Percentiles rank a stretch among this genome's conserved stretches.
These are phyloP conservation scores for Leucocoprinus birnbaumii DNA, from an alignment of 768 basidiomycete genomes.

Conservation along the genomic window DNA sequence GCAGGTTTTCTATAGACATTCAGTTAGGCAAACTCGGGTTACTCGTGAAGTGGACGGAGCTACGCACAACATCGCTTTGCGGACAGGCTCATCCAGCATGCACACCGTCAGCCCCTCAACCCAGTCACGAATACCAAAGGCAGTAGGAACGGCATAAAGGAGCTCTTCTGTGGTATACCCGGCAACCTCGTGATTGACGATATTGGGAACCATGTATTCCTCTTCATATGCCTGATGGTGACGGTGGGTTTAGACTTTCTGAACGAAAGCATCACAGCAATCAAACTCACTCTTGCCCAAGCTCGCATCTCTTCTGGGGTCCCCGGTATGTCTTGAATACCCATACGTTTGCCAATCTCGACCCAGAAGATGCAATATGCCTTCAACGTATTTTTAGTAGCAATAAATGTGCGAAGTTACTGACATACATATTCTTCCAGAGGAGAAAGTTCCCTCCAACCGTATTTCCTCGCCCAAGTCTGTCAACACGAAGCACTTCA, in stretches of 20 bases:
- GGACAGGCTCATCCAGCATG: slow-evolving; percentile 39
- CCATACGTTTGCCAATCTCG: slow-evolving; percentile 45
- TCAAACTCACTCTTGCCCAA: slow-evolving; percentile 35
- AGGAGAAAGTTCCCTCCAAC: slow-evolving; percentile 26
- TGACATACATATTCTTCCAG: slow-evolving; percentile 28
- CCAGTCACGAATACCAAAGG: slow-evolving; percentile 35
- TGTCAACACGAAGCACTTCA: background rate
- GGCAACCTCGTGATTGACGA: slow-evolving; percentile 38
- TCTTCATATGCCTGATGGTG: slow-evolving; percentile 36
- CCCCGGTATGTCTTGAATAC: slow-evolving; percentile 43
- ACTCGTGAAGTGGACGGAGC: background rate
- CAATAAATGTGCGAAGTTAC: too few relatives aligned
- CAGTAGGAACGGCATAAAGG: slow-evolving; percentile 31
- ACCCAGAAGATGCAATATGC: slow-evolving; percentile 41
- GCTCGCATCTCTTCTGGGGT: slow-evolving; percentile 30
- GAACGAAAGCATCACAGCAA: background rate
- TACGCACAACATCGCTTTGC: slow-evolving; percentile 47
- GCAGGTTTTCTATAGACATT: slow-evolving; percentile 28
- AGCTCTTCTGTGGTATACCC: slow-evolving; percentile 38
- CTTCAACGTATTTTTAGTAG: slow-evolving; percentile 15
- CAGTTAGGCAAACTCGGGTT: background rate
- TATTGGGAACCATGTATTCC: slow-evolving; percentile 36
- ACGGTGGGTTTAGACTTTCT: background rate
- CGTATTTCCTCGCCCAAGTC: slow-evolving; percentile 12
- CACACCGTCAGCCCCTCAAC: slow-evolving; percentile 29